Evolutionary conservation across 352 stramenopile genomes (phyloP).

Genomic region (Aphanomyces invadans): DNA sequence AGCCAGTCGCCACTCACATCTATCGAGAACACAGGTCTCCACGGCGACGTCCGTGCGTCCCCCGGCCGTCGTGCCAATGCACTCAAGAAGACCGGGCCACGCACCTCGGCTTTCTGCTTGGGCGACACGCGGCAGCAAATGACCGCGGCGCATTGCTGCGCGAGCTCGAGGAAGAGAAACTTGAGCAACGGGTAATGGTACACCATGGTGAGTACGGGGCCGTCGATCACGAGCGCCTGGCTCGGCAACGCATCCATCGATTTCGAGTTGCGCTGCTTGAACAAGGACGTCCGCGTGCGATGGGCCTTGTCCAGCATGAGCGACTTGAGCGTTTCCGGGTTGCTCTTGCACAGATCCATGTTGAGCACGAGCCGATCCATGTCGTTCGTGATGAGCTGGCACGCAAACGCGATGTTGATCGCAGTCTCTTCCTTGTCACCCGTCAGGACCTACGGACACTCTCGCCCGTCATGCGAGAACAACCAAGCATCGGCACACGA

Average conservation of each 20-base stretch:
- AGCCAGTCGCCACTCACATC: too few relatives aligned
- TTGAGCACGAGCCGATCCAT: constrained; percentile 90
- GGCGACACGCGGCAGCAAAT: constrained; percentile 88
- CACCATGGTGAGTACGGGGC: constrained; percentile 60
- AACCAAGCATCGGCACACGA: too few relatives aligned
- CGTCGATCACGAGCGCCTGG: constrained; percentile 64
- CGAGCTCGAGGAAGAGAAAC: constrained; percentile 79
- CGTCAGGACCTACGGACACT: constrained; percentile 41
- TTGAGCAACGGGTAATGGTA: constrained; percentile 62
- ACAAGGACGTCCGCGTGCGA: background rate
- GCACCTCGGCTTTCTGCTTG: constrained; percentile 88
- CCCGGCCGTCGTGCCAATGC: too few relatives aligned
- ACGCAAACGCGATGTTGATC: constrained; percentile 96
- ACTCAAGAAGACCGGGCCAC: too few relatives aligned
- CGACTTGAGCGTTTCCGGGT: constrained; percentile 4
- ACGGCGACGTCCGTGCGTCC: too few relatives aligned
- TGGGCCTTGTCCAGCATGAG: constrained; percentile 6
- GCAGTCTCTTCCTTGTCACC: constrained; percentile 93
- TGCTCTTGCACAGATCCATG: constrained; percentile 32
- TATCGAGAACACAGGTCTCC: too few relatives aligned
- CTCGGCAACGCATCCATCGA: constrained; percentile 26
- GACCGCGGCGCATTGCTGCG: constrained; percentile 73
- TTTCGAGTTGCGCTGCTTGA: background rate
- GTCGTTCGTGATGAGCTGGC: constrained; percentile 92
- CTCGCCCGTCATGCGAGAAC: too few relatives aligned